Conservation (phyloP, 2,329 filamentous ascomycete genomes). For the Penicillium sp. region DNA sequence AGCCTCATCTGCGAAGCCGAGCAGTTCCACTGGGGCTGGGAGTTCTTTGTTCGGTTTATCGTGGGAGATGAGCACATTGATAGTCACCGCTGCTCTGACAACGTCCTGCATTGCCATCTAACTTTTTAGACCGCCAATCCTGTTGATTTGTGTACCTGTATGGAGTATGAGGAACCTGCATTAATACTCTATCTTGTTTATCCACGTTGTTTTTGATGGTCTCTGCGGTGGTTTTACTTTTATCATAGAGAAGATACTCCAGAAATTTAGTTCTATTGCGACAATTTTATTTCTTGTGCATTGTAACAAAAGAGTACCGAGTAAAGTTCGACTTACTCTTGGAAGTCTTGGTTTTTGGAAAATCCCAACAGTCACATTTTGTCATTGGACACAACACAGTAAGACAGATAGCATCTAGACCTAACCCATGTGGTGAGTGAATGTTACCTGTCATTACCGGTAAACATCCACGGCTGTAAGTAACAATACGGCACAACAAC, state of each 20-base stretch:
- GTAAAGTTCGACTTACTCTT: not conserved
- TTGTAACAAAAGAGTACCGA: not conserved
- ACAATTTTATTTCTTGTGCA: not conserved
- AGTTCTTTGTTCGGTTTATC: not conserved
- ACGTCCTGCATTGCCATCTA: not conserved
- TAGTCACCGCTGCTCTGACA: not conserved
- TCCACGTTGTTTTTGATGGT: not conserved
- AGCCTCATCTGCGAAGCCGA: constrained; percentile 2
- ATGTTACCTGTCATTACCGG: constrained; percentile 2
- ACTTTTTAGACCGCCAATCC: not conserved
- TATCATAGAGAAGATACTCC: constrained; percentile 2
- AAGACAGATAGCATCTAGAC: not conserved
- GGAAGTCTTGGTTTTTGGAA: not conserved
- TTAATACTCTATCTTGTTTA: not conserved
- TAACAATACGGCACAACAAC: not conserved
- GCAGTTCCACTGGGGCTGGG: not conserved
- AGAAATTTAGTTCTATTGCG: not conserved
- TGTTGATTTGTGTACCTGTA: not conserved
- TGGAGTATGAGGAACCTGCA: not conserved
- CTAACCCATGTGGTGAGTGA: not conserved
- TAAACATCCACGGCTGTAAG: not conserved
- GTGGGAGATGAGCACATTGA: not conserved
- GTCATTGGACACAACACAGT: not conserved
- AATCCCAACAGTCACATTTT: not conserved
- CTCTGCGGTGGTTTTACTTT: not conserved